phyloP scores from a whole-genome alignment of 805 yeast species.

The Wickerhamiella kurtzmanii region DNA sequence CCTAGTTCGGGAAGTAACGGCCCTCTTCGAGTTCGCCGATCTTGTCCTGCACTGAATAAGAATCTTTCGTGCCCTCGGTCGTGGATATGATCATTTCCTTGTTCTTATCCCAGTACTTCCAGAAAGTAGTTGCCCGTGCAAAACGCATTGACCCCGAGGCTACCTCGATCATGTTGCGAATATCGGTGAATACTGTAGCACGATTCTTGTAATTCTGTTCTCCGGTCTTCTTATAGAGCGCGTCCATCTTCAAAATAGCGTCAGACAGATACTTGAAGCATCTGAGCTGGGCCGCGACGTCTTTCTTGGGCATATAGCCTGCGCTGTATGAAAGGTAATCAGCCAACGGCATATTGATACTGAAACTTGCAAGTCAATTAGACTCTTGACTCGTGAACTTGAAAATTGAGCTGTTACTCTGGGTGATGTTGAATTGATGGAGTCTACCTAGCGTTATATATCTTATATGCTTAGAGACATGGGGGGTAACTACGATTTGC shows the following conservation, averaged over 20 bases:
- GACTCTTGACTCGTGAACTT: background rate
- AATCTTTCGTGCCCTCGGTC: constrained; percentile 13
- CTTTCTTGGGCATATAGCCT: constrained; percentile 24
- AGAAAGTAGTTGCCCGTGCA: constrained; percentile 22
- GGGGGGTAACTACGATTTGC: no score
- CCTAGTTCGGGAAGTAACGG: constrained; percentile 17
- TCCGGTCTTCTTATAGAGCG: constrained; percentile 7
- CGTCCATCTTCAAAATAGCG: constrained; percentile 17
- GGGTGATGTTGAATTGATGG: background rate
- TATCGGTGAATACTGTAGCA: constrained; percentile 6
- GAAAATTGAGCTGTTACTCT: no score
- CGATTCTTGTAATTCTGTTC: constrained; percentile 7
- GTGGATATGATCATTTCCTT: constrained; percentile 19
- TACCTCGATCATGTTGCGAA: constrained; percentile 13
- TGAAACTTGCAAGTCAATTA: background rate
- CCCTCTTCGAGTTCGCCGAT: constrained; percentile 25
- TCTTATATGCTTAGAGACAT: no score
- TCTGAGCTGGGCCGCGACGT: constrained; percentile 24
- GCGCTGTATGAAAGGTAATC: constrained; percentile 17
- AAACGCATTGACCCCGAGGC: constrained; percentile 13
- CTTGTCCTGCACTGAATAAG: constrained; percentile 15
- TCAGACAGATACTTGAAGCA: constrained; percentile 21
- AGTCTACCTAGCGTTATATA: no score
- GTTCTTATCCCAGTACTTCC: constrained; percentile 28
- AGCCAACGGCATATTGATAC: constrained; percentile 17